Base-by-base conservation (phyloP, 2,329 filamentous ascomycete species). In the Chaetomium sp. region DNA sequence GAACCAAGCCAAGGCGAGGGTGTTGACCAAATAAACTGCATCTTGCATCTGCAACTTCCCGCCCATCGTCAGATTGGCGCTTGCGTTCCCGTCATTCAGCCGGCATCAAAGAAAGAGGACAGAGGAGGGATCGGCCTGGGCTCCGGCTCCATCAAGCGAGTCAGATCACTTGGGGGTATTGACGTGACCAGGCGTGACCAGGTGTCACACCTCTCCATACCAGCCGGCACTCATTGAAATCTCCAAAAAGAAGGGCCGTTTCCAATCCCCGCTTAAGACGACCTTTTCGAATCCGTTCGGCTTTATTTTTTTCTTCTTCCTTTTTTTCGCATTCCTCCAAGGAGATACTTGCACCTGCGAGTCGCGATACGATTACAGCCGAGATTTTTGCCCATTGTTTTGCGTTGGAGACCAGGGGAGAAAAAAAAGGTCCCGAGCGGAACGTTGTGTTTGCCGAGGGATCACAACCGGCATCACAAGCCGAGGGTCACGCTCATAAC, bases 11-110 rank as follows among this genome's bases (percentile, higher is more conserved):
- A 27, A 27, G 19, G 19, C 19, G 3, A 27, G 19, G 19, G 19
- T 3, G 19, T 27, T 27, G 19, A 27, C 19, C 19, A 27, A 27
- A 27, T 27, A 27, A 27, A 27, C 19, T 55, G 55, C 59, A 52
- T 56, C 55, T 59, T 55, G 59, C 59, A 33, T 61, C 59, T 59
- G 59, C 59, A 59, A 10, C 53, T 48, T 60, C 54, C 60, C 58
- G 58, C 51, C 41, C 54, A 33, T 49, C 36, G 40, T 47, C 53
- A 54, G 53, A 56, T 56, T 60, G 56, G 50, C 47, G 54, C 42
- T 53, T 53, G 49, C 12, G 44, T 27, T 49, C n/a, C 34, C 38
- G 27, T 40, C 14, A 54, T 52, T 54, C 51, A 56, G 51, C 54
- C 57, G 54, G 52, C 49, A 55, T 42, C 19, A 27, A 27, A 27